Evolutionary conservation across 2,329 filamentous ascomycete species (phyloP).

Genomic region (Emmonsia crescens): DNA sequence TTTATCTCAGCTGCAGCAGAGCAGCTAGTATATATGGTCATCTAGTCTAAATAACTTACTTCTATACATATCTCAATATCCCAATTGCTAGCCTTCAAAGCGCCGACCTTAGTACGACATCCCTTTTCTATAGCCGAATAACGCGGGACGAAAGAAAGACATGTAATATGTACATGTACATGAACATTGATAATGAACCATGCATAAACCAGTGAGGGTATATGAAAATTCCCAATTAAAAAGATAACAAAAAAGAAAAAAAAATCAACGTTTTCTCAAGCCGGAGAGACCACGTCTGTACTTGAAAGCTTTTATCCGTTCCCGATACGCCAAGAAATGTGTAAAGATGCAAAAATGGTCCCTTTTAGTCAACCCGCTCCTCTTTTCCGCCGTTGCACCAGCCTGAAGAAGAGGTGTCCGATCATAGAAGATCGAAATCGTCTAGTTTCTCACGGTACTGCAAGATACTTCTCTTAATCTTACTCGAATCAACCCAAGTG

Average conservation of each 20-base stretch:
- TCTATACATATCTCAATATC: neutral
- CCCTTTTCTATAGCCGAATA: neutral
- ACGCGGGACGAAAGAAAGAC: neutral
- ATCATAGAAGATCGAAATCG: conserved; percentile 80
- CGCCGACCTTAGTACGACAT: neutral
- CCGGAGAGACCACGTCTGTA: neutral
- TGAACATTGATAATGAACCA: neutral
- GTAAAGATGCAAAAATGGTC: neutral
- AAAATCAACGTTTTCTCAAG: neutral
- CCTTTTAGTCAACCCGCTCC: neutral
- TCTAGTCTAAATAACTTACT: neutral
- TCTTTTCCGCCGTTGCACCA: no score
- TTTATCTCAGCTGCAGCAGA: no score
- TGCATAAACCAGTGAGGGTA: neutral
- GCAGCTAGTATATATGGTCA: no score
- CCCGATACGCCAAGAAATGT: neutral
- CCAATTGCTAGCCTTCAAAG: neutral
- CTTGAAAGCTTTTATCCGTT: neutral
- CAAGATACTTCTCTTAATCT: conserved; percentile 94
- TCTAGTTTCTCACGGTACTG: conserved; percentile 91
- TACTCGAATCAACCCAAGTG: conserved; percentile 90
- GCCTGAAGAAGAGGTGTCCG: neutral
- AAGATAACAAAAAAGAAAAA: neutral
- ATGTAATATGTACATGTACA: neutral
- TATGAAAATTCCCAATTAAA: neutral